Base-by-base conservation (phyloP, 257 asterid genomes). In the Nicotiana tomentosiformis region DNA sequence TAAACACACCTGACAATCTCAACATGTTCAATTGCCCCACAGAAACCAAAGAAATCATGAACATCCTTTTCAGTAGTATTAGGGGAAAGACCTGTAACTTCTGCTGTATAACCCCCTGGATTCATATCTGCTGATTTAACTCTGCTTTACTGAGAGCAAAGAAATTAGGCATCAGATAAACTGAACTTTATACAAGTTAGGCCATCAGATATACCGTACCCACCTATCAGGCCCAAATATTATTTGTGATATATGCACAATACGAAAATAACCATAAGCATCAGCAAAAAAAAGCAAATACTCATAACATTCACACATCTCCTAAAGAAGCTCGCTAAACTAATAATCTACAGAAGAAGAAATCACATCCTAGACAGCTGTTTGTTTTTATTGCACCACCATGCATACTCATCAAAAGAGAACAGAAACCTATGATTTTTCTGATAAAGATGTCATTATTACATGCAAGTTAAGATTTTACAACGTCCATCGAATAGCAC, bases 1-100 rank as follows among this genome's bases (percentile, higher is more conserved):
- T 43, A 70, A 20, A 80, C 30, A 64, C 82, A 96, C 99, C 99
- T 96, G 89, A 90, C 90, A 78, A 96, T 88, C 58, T 96, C 99
- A 12, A 96, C 94, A 86, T 93, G 97, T 32, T 96, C 95, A 67
- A 96, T 93, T 78, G 90, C 86, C 82, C 99, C 99, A 86, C 98
- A 96, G 86, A 96, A 91, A 77, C 92, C 90, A 62, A 96, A 94
- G 85, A 96, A 96, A 84, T 94, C 97, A 68, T 84, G 82, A 67
- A 96, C 90, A 82, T 94, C 97, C 89, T 94, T 96, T 89, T 94
- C 99, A 4, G 92, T 86, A 16, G 91, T 94, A 77, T 81, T 87
- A 49, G 98, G 93, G 33, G 99, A 91, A 87, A 96, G 86, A 84
- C 91, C 84, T 58, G 97, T 93, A 53, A 96, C 98, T 88, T 94